Evolutionary conservation across 2,329 filamentous ascomycete genomes (phyloP), one percentile per base, ranked within the genome.

Genomic region (Aspergillus viridinutans): DNA sequence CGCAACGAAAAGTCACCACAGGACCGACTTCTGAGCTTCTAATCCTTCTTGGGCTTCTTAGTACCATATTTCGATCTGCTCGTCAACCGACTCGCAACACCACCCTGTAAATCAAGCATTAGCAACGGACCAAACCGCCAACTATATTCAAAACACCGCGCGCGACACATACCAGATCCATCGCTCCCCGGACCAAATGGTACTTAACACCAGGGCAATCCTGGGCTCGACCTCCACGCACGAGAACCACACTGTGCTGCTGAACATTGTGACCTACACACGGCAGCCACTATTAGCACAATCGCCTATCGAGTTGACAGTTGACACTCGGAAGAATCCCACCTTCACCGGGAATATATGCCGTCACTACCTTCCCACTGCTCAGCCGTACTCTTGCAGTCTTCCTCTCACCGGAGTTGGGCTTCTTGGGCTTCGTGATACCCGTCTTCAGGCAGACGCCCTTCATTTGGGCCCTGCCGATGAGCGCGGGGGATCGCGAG

Each of bases 131-230:
- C 25, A 51, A 50, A 52, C 14, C 4, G 10, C 20, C 21, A 50
- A 28, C n/a, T 51, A 49, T 23, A 50, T 17, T 25, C 50, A 14
- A 51, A 9, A 3, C 1, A 23, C 43, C 6, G 20, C n/a, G 43
- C 12, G 50, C 43, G 61, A 84, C 89, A 84, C 89, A 69, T 81
- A 96, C 92, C 85, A 99, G 76, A 84, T 99, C 94, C 76, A 96
- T 80, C 21, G 92, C 90, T 32, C 94, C 94, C 72, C 94, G 82
- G 45, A 99, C 90, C 69, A 97, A 80, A 76, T 95, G 91, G 74
- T 99, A 99, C 72, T 92, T 88, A 77, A 99, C 94, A 87, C 94
- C 94, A 60, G 94, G 94, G 80, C 94, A 99, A 86, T 99, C 94
- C 83, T 97, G 94, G 63, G 86, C 87, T 72, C 94, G 83, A 2